phyloP scores from a whole-genome alignment of 2,329 filamentous ascomycete genomes.

The Helotiales sp. region DNA sequence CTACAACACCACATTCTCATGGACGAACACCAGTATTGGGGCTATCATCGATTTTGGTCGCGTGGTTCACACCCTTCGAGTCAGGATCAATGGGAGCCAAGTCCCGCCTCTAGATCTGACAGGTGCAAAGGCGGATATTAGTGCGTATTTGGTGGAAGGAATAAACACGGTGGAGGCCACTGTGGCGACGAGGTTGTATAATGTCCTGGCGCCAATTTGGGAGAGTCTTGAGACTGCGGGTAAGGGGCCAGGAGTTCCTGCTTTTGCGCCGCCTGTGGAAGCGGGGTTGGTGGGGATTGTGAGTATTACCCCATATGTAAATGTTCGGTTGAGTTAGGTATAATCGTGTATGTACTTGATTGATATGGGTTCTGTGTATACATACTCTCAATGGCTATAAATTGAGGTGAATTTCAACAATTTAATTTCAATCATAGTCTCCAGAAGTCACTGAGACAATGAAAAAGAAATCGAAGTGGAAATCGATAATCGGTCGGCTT shows the following conservation, averaged over 20 bases:
- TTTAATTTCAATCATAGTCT: too few relatives aligned
- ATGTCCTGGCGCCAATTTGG: not conserved
- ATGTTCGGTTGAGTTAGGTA: too few relatives aligned
- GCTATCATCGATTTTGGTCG: conserved; percentile 9
- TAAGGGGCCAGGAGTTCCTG: not conserved
- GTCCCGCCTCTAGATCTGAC: conserved; percentile 5
- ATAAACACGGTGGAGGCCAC: conserved; percentile 7
- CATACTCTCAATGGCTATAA: too few relatives aligned
- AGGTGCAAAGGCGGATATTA: conserved; percentile 10
- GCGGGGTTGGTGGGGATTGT: not conserved
- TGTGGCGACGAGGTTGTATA: conserved; percentile 6
- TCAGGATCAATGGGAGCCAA: conserved; percentile 9
- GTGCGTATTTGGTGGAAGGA: conserved; percentile 5
- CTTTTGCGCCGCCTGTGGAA: not conserved
- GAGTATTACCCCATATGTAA: too few relatives aligned
- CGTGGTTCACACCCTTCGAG: conserved; percentile 6
- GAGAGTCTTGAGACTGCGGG: not conserved
- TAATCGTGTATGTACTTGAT: too few relatives aligned
- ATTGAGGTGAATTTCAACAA: too few relatives aligned
- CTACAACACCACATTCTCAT: not conserved
- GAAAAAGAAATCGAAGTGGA: too few relatives aligned
- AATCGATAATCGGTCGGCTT: too few relatives aligned
- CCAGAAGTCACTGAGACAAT: too few relatives aligned
- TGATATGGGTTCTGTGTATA: too few relatives aligned
- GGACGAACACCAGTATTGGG: not conserved